A percentile compares a stretch with the other conserved stretches of the same genome.
phyloP scores from a whole-genome alignment of 345 rosid genomes.

The Bruguiera parviflora region DNA sequence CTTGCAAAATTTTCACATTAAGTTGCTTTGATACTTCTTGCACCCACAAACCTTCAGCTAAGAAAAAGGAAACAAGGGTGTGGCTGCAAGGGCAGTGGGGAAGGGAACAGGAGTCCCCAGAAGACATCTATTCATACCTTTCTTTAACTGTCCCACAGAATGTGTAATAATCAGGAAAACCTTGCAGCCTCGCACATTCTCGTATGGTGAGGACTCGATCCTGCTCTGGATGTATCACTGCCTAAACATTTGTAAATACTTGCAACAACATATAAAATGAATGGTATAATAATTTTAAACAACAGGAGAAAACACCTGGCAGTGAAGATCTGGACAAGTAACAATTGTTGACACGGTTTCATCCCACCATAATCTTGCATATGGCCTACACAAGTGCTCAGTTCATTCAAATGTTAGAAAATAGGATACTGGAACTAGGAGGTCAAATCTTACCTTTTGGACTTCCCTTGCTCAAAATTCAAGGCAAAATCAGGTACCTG shows the following conservation, averaged over 20 bases:
- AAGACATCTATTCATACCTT: slow-evolving; percentile 37
- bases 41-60: too few relatives aligned
- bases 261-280: slow-evolving; percentile 5
- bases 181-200: slow-evolving; percentile 91
- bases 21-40: neutral
- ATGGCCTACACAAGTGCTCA: slow-evolving; percentile 49
- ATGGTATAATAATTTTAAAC: slow-evolving; percentile 11
- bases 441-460: slow-evolving; percentile 53
- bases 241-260: slow-evolving; percentile 41
- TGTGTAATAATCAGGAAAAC: slow-evolving; percentile 93
- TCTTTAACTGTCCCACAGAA: slow-evolving; percentile 68
- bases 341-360: slow-evolving; percentile 82
- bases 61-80: too few relatives aligned
- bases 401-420: neutral
- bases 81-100: too few relatives aligned
- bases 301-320: slow-evolving; percentile 49
- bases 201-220: slow-evolving; percentile 84
- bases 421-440: neutral
- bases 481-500: slow-evolving; percentile 76
- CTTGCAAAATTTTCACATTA: neutral
- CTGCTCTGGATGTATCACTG: slow-evolving; percentile 83
- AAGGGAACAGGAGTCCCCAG: too few relatives aligned
- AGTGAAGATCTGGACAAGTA: slow-evolving; percentile 55
- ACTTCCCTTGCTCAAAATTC: slow-evolving; percentile 68
- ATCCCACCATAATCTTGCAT: slow-evolving; percentile 95